Evolutionary conservation across 805 yeast species (phyloP), one percentile per base, ranked within the genome.

Genomic region (Cyberlindnera maritima): DNA sequence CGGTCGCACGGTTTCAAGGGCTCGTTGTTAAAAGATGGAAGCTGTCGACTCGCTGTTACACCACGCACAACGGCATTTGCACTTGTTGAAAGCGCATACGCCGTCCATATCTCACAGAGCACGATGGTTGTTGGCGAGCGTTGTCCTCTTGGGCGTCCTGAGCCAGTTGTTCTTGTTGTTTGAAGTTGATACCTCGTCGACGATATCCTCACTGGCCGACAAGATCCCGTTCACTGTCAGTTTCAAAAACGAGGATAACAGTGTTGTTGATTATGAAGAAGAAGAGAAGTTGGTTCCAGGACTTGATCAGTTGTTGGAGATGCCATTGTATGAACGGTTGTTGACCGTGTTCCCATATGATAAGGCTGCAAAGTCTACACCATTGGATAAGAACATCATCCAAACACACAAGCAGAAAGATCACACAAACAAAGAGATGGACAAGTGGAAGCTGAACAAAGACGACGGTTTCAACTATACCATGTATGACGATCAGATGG

Each of bases 361-460:
- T 5, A 23, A 13, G 13, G 18, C 34, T 2, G 29, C 26, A 1
- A 28, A 28, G 31, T 12, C 31, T 4, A 11, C n/a, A 4, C 31
- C 31, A 23, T 15, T 5, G 2, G 55, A 49, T 12, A 47, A 46
- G 28, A 54, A 44, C 35, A 44, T 51, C 36, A 53, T 53, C 6
- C 59, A 74, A 2, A 74, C 69, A 12, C 63, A 67, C 44, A 71
- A 73, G 36, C 70, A 76, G 73, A 76, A 71, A 49, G 62, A 72
- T 6, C 66, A 73, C 74, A 71, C 71, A 49, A 41, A 21, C 36
- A 41, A 44, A 13, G 41, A 38, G 25, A 21, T 43, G 15, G 36
- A 45, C 18, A n/a, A 36, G 15, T 47, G 56, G 56, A 48, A 35
- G 29, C 6, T 34, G 7, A 43, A 39, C 18, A 25, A n/a, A 1